Base-by-base conservation (phyloP, 768 basidiomycete species). In the Epithele typhae region DNA sequence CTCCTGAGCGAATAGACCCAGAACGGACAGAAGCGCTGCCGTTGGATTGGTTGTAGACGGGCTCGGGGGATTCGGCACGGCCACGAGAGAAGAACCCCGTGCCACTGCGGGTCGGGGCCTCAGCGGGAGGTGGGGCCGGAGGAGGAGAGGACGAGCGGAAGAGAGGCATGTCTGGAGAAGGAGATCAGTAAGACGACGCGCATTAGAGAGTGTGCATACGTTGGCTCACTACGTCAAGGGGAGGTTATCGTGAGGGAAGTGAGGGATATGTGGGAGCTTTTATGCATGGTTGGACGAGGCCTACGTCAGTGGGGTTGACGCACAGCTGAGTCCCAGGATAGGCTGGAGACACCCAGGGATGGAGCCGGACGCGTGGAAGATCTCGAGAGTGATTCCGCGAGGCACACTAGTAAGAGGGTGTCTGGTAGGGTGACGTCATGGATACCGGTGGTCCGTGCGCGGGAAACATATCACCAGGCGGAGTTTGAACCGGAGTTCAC, bases 401-500 rank as follows among this genome's bases (percentile, higher is more conserved):
- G n/a, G n/a, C n/a, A n/a, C n/a, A n/a, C n/a, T n/a, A n/a, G n/a
- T n/a, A n/a, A n/a, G n/a, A n/a, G n/a, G n/a, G n/a, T n/a, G n/a
- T n/a, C n/a, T n/a, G n/a, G n/a, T n/a, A n/a, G 27, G 14, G 14
- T 46, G 40, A 40, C 45, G 42, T 45, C 49, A 49, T 33, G 30
- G 14, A 34, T 7, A 17, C 30, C 15, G 49, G 12, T 62, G 73
- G 72, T 65, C 72, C 52, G 71, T 75, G 74, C 73, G 73, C 74
- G 73, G 64, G 74, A 75, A 66, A 25, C 39, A 5, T 27, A 62
- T 53, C 46, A 41, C 22, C 12, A 54, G n/a, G 67, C 74, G 66
- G 73, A 71, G 73, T 70, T 68, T 67, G 61, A 72, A 71, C 62
- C 65, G 50, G 54, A 62, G 64, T 51, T 59, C 46, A 51, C 52